Evolutionary conservation across 129 eudicot species (phyloP).

Genomic region (sunflower (Helianthus annuus)): HanXRQr2.0-SUNRISE NC_035448.2:197192585-197193084

Average conservation of each 20-base stretch:
- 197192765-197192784: background rate
- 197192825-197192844: background rate
- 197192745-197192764: too few relatives aligned
- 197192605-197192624: background rate
- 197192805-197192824: background rate
- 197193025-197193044: too few relatives aligned
- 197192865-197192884: too few relatives aligned
- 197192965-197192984: too few relatives aligned
- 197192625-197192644: background rate
- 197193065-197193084: too few relatives aligned
- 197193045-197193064: too few relatives aligned
- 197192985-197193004: too few relatives aligned
- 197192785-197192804: conserved; percentile 1
- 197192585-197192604: background rate
- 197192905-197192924: too few relatives aligned
- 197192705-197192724: background rate
- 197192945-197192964: too few relatives aligned
- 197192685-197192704: background rate
- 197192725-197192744: background rate
- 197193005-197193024: too few relatives aligned
- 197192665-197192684: background rate
- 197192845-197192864: background rate
- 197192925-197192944: too few relatives aligned
- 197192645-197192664: background rate
- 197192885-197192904: too few relatives aligned